Conservation (phyloP, 305 asterid species). For the Ilex paraguariensis region DNA sequence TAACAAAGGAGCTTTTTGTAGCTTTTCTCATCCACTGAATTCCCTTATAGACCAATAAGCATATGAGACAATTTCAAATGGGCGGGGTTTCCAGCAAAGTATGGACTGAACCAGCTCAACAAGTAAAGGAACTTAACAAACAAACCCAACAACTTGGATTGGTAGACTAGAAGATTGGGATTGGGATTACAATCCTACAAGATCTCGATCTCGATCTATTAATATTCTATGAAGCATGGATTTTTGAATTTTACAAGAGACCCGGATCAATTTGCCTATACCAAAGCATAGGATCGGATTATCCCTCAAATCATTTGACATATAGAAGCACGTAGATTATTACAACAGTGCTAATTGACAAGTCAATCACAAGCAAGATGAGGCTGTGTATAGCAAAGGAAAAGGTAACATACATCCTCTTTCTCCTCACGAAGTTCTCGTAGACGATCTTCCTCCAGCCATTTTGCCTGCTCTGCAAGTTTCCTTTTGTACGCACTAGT, state of each 20-base stretch:
- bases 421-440: constrained; percentile 75
- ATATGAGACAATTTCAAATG: too few relatives aligned
- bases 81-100: too few relatives aligned
- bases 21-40: neutral
- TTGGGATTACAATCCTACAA: neutral
- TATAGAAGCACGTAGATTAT: neutral
- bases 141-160: too few relatives aligned
- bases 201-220: too few relatives aligned
- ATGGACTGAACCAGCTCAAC: too few relatives aligned
- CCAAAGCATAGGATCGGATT: too few relatives aligned
- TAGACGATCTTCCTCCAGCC: constrained; percentile 82
- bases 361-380: neutral
- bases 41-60: too few relatives aligned
- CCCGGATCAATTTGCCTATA: too few relatives aligned
- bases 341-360: neutral
- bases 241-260: neutral
- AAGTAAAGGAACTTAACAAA: neutral
- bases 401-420: constrained; percentile 63
- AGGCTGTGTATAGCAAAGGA: constrained; percentile 4
- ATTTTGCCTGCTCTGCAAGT: constrained; percentile 87
- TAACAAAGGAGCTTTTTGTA: neutral
- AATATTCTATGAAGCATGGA: neutral
- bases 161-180: neutral
- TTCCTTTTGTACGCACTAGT: constrained; percentile 88
- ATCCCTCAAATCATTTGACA: neutral